Conservation (phyloP, 192 early-diverging fungal species). For the Diversispora epigaea region DNA sequence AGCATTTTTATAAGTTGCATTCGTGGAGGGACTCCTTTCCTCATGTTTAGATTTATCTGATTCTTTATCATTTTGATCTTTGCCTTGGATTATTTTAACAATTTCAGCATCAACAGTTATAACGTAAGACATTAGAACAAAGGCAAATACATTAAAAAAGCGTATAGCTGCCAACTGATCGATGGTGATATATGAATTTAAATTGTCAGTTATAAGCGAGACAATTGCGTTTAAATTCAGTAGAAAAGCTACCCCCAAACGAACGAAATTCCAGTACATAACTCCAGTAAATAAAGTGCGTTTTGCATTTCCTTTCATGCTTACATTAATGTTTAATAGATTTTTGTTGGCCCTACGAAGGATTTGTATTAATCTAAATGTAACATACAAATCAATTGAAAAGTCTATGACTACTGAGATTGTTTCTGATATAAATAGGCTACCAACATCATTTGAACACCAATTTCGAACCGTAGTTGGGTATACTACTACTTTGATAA, state of each 20-base stretch:
- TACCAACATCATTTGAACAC: too few species aligned
- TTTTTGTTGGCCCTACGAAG: background rate
- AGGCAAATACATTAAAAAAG: background rate
- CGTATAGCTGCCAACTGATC: too few species aligned
- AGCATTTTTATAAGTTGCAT: background rate
- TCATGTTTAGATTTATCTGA: too few species aligned
- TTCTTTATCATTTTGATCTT: background rate
- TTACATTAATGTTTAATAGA: background rate
- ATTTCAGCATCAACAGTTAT: conserved; percentile 28
- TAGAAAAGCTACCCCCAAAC: background rate
- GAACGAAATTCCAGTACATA: conserved; percentile 31
- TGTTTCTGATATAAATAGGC: background rate
- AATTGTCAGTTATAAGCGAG: too few species aligned
- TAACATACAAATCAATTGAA: conserved; percentile 12
- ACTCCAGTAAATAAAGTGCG: conserved; percentile 22
- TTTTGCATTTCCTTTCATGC: background rate
- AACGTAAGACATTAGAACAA: background rate
- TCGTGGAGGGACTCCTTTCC: background rate
- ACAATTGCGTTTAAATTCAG: background rate
- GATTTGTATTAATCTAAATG: conserved; percentile 1
- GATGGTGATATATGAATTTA: too few species aligned
- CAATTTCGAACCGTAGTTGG: background rate
- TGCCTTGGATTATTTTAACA: conserved; percentile 19
- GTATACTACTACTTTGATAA: background rate
- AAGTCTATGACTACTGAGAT: background rate